These are phyloP conservation scores for Podospora fimiseda DNA, from an alignment of 495 filamentous ascomycete species.

Conservation along the genomic window DNA sequence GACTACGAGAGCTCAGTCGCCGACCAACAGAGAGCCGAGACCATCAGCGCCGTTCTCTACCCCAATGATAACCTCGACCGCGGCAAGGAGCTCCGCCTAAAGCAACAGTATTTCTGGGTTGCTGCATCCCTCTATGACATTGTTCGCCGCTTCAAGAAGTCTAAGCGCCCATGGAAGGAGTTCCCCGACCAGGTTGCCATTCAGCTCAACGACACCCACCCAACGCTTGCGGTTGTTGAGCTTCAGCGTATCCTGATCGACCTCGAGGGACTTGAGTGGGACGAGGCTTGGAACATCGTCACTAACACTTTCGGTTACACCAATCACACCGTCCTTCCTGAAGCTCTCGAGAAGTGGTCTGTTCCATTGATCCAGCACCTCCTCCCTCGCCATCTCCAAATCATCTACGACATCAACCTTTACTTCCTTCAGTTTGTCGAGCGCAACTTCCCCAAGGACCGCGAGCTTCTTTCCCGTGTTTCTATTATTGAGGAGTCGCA, in stretches of 20 bases:
- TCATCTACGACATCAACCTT: conserved; percentile 98
- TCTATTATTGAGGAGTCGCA: conserved; percentile 96
- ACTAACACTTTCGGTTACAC: conserved; percentile 78
- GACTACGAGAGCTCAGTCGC: conserved; percentile 96
- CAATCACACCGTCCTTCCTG: conserved; percentile 95
- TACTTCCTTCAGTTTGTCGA: conserved; percentile 88
- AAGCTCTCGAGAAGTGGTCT: conserved; percentile 98
- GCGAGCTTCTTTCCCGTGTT: conserved; percentile 74
- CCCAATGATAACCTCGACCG: conserved; percentile 96
- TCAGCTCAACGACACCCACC: conserved; percentile 96
- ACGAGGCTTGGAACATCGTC: conserved; percentile 82
- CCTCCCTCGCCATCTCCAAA: conserved; percentile 89
- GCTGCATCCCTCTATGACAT: conserved; percentile 94
- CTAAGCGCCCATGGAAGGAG: conserved; percentile 79
- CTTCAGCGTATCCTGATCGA: conserved; percentile 89
- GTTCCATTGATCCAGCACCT: conserved; percentile 88
- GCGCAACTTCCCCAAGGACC: conserved; percentile 79
- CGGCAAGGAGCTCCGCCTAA: conserved; percentile 93
- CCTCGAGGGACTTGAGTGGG: conserved; percentile 84
- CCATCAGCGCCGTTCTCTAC: conserved; percentile 94
- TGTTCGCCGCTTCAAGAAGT: conserved; percentile 95
- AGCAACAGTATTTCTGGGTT: conserved; percentile 99
- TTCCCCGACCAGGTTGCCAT: conserved; percentile 96
- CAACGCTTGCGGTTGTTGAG: conserved; percentile 92
- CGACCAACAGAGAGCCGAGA: conserved; percentile 93